Conservation (phyloP, 2,329 filamentous ascomycete genomes). For the Dothideomycetes sp. region DNA sequence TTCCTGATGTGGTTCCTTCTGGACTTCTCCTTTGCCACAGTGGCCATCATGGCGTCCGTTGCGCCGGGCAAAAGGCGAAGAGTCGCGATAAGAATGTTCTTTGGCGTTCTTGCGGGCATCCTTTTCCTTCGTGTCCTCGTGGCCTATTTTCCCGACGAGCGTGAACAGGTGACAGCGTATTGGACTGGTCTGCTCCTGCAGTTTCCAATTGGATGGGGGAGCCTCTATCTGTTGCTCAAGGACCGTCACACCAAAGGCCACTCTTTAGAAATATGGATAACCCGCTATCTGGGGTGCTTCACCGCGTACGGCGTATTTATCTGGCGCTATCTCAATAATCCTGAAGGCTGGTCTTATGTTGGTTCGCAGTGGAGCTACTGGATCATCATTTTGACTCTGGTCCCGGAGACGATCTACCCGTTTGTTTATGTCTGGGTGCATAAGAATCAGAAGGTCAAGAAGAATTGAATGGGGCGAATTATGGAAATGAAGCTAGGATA, state of each 20-base stretch:
- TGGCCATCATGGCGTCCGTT: constrained; percentile 23
- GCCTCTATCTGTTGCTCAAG: constrained; percentile 19
- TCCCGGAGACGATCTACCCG: constrained; percentile 28
- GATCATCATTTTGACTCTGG: constrained; percentile 24
- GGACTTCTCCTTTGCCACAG: constrained; percentile 23
- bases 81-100: constrained; percentile 17
- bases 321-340: constrained; percentile 28
- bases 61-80: constrained; percentile 12
- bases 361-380: constrained; percentile 22
- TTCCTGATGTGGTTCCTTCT: constrained; percentile 29
- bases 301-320: constrained; percentile 28
- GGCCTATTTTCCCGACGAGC: constrained; percentile 24
- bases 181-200: constrained; percentile 28
- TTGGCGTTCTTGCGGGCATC: constrained; percentile 19
- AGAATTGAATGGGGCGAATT: background rate
- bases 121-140: constrained; percentile 19
- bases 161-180: constrained; percentile 29
- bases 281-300: constrained; percentile 26
- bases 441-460: background rate
- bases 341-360: constrained; percentile 29
- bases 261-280: constrained; percentile 29
- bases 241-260: constrained; percentile 25
- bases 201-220: constrained; percentile 27
- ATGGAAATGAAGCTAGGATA: too few species aligned
- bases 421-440: constrained; percentile 26